Conservation (phyloP, 1,284 basidiomycete species). For the Pseudozyma sp. region DNA sequence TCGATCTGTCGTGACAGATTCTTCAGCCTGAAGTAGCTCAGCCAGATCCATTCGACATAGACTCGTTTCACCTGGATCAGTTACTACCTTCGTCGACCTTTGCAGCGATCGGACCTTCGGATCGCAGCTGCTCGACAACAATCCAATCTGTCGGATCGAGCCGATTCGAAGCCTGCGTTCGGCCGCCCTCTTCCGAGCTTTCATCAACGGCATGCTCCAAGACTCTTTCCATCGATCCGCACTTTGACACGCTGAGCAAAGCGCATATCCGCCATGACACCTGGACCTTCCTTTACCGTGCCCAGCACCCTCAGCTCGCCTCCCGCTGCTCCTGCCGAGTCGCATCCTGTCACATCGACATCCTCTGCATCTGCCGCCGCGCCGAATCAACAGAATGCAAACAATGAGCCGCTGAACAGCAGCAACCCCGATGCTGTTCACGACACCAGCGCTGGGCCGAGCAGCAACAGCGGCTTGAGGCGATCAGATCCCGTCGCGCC, state of each 20-base stretch:
- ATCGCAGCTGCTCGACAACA: no score
- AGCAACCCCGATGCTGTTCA: neutral
- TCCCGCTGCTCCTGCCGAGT: constrained; percentile 2
- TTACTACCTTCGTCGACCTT: no score
- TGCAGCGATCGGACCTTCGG: no score
- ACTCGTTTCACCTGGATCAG: no score
- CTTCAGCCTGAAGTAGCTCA: no score
- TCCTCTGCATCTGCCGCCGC: neutral
- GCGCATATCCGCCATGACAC: constrained; percentile 27
- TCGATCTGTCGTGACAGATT: no score
- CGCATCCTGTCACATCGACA: constrained; percentile 1
- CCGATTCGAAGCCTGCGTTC: no score
- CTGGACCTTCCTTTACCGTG: constrained; percentile 46
- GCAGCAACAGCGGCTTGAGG: constrained; percentile 10
- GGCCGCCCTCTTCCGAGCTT: neutral
- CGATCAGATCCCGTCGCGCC: constrained; percentile 6
- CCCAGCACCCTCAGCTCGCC: constrained; percentile 18
- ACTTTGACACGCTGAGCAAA: neutral
- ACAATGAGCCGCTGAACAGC: neutral
- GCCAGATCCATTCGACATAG: no score
- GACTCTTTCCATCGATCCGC: neutral
- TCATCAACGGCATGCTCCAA: constrained; percentile 3
- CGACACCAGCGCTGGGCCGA: neutral
- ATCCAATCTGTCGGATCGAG: no score
- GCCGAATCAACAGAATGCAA: constrained; percentile 1